phyloP scores from a whole-genome alignment of 2,329 filamentous ascomycete genomes.

The Aspergillus caelatus region DNA sequence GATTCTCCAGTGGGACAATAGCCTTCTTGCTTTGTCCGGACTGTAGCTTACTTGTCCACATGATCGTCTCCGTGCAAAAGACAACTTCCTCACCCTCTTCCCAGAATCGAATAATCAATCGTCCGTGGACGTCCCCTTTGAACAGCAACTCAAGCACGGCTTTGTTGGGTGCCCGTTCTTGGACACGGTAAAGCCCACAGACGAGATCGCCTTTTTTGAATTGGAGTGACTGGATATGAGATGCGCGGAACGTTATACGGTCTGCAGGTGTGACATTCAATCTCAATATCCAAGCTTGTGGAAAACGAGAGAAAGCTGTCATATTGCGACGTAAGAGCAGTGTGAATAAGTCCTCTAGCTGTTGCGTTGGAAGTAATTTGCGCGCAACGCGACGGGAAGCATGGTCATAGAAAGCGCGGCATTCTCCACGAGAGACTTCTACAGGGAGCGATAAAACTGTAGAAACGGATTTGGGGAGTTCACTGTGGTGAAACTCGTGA shows the following conservation, averaged over 20 bases:
- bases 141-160: conserved; percentile 36
- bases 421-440: conserved; percentile 20
- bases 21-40: conserved; percentile 5
- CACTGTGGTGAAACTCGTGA: conserved; percentile 23
- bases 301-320: conserved; percentile 34
- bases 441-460: conserved; percentile 29
- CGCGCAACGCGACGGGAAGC: conserved; percentile 25
- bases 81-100: conserved; percentile 21
- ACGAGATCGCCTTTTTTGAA: conserved; percentile 36
- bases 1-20: conserved; percentile 33
- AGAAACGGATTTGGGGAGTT: conserved; percentile 17
- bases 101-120: conserved; percentile 29
- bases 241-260: conserved; percentile 27
- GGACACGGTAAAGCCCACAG: conserved; percentile 36
- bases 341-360: conserved; percentile 27
- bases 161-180: conserved; percentile 23
- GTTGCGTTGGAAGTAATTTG: conserved; percentile 20
- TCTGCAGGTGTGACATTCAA: conserved; percentile 21
- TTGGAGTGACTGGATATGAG: conserved; percentile 29
- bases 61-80: conserved; percentile 34
- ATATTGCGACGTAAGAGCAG: conserved; percentile 38
- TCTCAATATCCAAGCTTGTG: conserved; percentile 33
- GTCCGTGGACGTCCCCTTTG: conserved; percentile 22
- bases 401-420: conserved; percentile 26
- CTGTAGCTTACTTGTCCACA: conserved; percentile 30